These are phyloP conservation scores for Cutaneotrichosporon cyanovorans DNA, from an alignment of 1,284 basidiomycete genomes.

Conservation along the genomic window DNA sequence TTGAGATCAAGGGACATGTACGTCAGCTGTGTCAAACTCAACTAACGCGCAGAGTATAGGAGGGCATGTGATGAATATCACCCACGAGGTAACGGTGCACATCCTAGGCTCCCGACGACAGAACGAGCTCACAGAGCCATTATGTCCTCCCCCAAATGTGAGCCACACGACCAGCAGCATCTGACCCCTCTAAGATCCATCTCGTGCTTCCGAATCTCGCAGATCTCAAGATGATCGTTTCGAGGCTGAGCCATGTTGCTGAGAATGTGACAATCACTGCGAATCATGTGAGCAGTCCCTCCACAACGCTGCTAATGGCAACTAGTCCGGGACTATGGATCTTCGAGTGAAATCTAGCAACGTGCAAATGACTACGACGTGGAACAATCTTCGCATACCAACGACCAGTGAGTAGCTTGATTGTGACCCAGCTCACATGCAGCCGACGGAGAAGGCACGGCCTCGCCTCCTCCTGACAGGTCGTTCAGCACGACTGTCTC, in stretches of 20 bases:
- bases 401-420: constrained; percentile 51
- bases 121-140: constrained; percentile 64
- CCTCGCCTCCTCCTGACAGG: constrained; percentile 51
- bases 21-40: background rate
- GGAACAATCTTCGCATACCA: constrained; percentile 67
- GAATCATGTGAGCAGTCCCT: constrained; percentile 26
- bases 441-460: background rate
- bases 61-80: constrained; percentile 33
- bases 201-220: constrained; percentile 69
- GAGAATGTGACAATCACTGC: constrained; percentile 59
- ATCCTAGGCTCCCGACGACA: constrained; percentile 68
- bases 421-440: background rate
- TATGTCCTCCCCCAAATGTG: constrained; percentile 83
- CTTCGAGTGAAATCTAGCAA: constrained; percentile 62
- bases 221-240: constrained; percentile 70
- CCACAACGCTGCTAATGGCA: constrained; percentile 7
- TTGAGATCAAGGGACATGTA: constrained; percentile 31
- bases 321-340: constrained; percentile 42
- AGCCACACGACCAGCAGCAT: constrained; percentile 19
- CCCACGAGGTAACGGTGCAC: constrained; percentile 48
- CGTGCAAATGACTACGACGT: constrained; percentile 69
- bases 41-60: constrained; percentile 15
- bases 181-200: constrained; percentile 55
- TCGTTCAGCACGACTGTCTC: constrained; percentile 63
- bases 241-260: constrained; percentile 65